These are phyloP conservation scores for Lodderomyces oxycetoniae DNA, from an alignment of 1,139 yeast species.

Conservation along the genomic window DNA sequence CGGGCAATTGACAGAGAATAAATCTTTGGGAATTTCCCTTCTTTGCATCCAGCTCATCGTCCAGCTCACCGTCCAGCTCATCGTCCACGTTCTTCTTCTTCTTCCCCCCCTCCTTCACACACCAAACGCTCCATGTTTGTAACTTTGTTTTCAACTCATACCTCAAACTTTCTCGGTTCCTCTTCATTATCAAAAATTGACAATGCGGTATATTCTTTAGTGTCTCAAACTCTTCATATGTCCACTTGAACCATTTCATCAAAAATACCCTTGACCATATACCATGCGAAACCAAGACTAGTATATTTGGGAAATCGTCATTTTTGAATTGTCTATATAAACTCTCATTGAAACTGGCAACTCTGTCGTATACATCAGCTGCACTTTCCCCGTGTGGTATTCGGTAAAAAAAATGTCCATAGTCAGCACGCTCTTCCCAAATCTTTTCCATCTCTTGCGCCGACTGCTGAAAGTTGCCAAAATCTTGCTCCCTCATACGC, in stretches of 20 bases:
- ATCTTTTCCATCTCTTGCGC: conserved; percentile 72
- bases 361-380: conserved; percentile 89
- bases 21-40: too few species aligned
- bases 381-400: conserved; percentile 95
- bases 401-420: conserved; percentile 87
- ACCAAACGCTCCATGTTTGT: conserved; percentile 57
- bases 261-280: conserved; percentile 89
- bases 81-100: not conserved
- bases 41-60: conserved; percentile 20
- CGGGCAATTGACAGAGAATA: too few species aligned
- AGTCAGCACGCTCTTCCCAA: conserved; percentile 78
- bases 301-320: conserved; percentile 63
- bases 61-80: conserved; percentile 5
- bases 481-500: conserved; percentile 87
- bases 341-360: conserved; percentile 85
- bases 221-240: conserved; percentile 81
- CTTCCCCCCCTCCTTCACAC: conserved; percentile 29
- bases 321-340: conserved; percentile 72
- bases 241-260: conserved; percentile 93
- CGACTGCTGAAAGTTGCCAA: conserved; percentile 84
- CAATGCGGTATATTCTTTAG: conserved; percentile 82
- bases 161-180: conserved; percentile 37
- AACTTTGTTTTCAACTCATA: conserved; percentile 51
- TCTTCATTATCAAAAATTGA: conserved; percentile 73
- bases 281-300: conserved; percentile 87